Conservation (phyloP, 148 eudicot species). For the Rhododendron williamsianum region DNA sequence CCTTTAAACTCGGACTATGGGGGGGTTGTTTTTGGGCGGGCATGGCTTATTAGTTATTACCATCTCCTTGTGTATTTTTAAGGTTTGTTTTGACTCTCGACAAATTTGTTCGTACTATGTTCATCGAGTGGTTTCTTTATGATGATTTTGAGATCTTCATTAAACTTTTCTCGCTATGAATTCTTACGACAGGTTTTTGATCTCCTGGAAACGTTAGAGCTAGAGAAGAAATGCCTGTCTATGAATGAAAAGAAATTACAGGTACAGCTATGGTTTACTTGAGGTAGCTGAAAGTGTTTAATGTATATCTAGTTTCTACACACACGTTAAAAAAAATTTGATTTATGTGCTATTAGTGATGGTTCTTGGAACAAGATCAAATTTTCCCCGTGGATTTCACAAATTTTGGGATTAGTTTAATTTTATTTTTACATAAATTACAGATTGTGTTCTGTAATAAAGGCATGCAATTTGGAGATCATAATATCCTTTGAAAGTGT, state of each 20-base stretch:
- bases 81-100: conserved; percentile 36
- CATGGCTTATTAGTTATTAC: conserved; percentile 56
- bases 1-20: background rate
- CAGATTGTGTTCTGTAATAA: no score
- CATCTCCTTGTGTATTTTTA: conserved; percentile 79
- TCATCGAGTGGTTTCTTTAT: background rate
- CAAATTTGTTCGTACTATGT: background rate
- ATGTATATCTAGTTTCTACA: no score
- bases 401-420: background rate
- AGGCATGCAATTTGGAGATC: background rate
- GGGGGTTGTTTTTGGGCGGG: conserved; percentile 40
- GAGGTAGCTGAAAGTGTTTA: no score
- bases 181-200: no score
- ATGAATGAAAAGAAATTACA: background rate
- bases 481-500: background rate
- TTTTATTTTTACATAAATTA: no score
- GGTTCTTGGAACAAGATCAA: no score
- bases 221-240: background rate
- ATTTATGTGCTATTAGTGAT: no score
- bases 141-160: background rate
- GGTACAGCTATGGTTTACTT: no score
- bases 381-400: no score
- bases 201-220: no score
- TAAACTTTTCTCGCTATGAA: conserved; percentile 12
- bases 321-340: no score